These are phyloP conservation scores for Chlorella sp. DNA, from an alignment of 139 green algal species.

Conservation along the genomic window DNA sequence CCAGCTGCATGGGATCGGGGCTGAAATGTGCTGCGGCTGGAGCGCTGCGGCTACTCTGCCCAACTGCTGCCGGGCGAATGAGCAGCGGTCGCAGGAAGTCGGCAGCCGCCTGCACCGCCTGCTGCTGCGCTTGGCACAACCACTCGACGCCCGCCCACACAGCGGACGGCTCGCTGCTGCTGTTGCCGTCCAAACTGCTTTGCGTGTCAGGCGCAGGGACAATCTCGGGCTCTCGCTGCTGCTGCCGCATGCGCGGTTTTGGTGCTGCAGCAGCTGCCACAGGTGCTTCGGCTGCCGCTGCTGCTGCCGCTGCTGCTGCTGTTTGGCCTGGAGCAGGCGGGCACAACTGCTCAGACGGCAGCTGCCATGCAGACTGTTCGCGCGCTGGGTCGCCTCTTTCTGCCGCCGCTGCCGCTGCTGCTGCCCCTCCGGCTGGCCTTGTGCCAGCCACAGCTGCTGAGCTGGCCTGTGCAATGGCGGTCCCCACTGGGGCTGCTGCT, in stretches of 20 bases:
- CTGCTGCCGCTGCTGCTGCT: background rate
- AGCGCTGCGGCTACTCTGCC: background rate
- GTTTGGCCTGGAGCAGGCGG: too few species aligned
- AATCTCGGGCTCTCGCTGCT: background rate
- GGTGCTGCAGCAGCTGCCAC: background rate
- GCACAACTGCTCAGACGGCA: background rate
- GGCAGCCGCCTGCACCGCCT: background rate
- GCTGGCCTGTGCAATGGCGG: background rate
- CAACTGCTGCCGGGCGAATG: too few species aligned
- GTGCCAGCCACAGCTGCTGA: background rate
- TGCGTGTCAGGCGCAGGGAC: background rate
- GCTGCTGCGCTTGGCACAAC: constrained; percentile 11
- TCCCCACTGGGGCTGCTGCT: background rate
- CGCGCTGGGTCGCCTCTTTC: background rate
- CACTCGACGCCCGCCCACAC: background rate
- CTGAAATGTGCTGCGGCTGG: background rate
- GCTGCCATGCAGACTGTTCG: background rate
- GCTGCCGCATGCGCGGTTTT: background rate
- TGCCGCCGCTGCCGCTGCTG: background rate
- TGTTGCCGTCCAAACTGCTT: background rate
- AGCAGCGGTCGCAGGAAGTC: constrained; percentile 13
- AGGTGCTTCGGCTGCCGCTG: background rate
- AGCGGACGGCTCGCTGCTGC: background rate
- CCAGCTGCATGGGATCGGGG: too few species aligned
- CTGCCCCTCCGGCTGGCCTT: background rate